Conservation (phyloP, 768 basidiomycete genomes). For the Megacollybia marginata region DNA sequence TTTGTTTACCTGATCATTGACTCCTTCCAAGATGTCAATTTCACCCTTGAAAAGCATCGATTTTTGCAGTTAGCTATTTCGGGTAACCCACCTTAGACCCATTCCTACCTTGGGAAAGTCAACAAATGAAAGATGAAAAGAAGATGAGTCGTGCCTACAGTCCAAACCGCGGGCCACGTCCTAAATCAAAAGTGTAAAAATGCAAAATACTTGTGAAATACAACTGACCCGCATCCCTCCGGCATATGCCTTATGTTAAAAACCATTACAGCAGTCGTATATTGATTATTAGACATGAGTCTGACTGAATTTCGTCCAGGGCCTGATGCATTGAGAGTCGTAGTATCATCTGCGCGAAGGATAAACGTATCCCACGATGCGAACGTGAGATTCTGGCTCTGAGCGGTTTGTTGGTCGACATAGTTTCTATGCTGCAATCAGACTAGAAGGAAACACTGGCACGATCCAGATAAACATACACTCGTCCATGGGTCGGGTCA, state of each 20-base stretch:
- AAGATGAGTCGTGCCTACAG: constrained; percentile 18
- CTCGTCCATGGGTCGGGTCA: constrained; percentile 63
- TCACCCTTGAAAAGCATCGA: constrained; percentile 21
- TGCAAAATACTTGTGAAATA: neutral
- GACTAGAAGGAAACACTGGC: too few species aligned
- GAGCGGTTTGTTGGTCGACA: constrained; percentile 25
- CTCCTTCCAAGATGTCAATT: constrained; percentile 38
- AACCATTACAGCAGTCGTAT: constrained; percentile 10
- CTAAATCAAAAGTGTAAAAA: neutral
- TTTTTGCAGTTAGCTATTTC: too few species aligned
- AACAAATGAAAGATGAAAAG: too few species aligned
- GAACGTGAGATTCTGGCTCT: constrained; percentile 32
- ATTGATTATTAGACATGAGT: constrained; percentile 28
- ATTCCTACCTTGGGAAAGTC: neutral
- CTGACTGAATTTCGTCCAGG: constrained; percentile 36
- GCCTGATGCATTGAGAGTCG: constrained; percentile 25
- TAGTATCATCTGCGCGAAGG: constrained; percentile 33
- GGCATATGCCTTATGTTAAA: constrained; percentile 47
- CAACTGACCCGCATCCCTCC: constrained; percentile 39
- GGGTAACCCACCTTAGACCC: neutral
- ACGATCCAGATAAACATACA: constrained; percentile 28
- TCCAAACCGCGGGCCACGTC: constrained; percentile 46
- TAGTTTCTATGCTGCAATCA: constrained; percentile 1
- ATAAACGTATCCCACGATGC: constrained; percentile 29
- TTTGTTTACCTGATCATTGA: constrained; percentile 30